A percentile compares a stretch with the other conserved stretches of the same genome.
These are phyloP conservation scores for Colletotrichum sublineola DNA, from an alignment of 2,329 filamentous ascomycete genomes.

Conservation along the genomic window DNA sequence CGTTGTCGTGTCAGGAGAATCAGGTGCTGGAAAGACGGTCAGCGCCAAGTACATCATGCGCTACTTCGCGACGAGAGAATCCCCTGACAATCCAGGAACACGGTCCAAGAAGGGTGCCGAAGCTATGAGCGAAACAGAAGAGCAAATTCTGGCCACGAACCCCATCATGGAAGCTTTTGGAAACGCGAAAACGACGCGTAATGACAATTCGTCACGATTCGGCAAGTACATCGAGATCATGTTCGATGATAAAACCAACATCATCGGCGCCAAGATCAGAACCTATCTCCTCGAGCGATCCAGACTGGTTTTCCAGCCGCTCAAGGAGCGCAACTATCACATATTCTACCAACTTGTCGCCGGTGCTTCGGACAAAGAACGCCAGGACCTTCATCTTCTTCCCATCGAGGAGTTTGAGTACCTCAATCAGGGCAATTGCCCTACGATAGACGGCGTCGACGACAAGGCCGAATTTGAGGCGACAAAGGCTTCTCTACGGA, in stretches of 20 bases:
- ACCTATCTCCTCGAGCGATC: conserved; percentile 97
- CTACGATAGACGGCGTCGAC: conserved; percentile 92
- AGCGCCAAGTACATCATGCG: conserved; percentile 99
- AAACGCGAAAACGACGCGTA: conserved; percentile 99
- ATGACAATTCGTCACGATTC: conserved; percentile 98
- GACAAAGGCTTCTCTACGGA: conserved; percentile 86
- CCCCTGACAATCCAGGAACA: conserved; percentile 86
- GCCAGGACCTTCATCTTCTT: conserved; percentile 81
- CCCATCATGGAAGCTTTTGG: conserved; percentile 99
- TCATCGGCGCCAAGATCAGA: conserved; percentile 97
- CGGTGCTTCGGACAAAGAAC: conserved; percentile 87
- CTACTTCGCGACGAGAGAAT: conserved; percentile 98
- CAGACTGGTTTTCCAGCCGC: conserved; percentile 93
- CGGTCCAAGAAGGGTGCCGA: conserved; percentile 81
- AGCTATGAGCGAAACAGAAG: conserved; percentile 96
- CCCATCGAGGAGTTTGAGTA: conserved; percentile 95
- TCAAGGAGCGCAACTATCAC: conserved; percentile 99
- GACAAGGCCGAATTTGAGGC: conserved; percentile 95
- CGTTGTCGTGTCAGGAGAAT: conserved; percentile 98
- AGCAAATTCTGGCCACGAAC: conserved; percentile 97
- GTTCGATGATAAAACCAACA: conserved; percentile 95
- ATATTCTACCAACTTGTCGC: conserved; percentile 98
- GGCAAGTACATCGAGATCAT: conserved; percentile 99
- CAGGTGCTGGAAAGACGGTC: conserved; percentile 98
- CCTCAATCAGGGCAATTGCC: conserved; percentile 93